Evolutionary conservation across 805 yeast species (phyloP).

Genomic region (Sungouiella thailandica): DNA sequence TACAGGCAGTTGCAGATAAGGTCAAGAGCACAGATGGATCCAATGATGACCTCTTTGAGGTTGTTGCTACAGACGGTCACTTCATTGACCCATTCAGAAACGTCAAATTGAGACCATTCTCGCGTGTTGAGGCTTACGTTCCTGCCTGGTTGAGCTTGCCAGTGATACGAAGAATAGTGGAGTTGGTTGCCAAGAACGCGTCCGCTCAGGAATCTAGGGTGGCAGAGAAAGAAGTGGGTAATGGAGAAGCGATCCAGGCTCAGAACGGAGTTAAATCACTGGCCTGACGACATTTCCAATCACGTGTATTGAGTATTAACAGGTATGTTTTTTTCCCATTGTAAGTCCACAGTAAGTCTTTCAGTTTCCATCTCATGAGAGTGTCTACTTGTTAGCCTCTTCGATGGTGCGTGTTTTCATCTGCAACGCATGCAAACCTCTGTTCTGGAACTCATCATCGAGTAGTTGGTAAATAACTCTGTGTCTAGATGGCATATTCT

Average conservation of each 20-base stretch:
- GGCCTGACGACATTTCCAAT: too few species aligned
- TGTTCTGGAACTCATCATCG: slow-evolving; percentile 62
- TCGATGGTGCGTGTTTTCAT: slow-evolving; percentile 72
- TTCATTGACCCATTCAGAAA: slow-evolving; percentile 80
- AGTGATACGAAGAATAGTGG: slow-evolving; percentile 80
- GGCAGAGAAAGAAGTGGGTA: neutral
- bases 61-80: slow-evolving; percentile 65
- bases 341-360: too few species aligned
- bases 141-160: slow-evolving; percentile 94
- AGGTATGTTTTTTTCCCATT: too few species aligned
- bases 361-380: too few species aligned
- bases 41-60: slow-evolving; percentile 61
- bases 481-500: slow-evolving; percentile 70
- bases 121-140: slow-evolving; percentile 82
- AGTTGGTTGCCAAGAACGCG: slow-evolving; percentile 80
- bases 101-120: slow-evolving; percentile 70
- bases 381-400: slow-evolving; percentile 38
- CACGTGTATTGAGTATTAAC: too few species aligned
- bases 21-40: slow-evolving; percentile 59
- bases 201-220: slow-evolving; percentile 51
- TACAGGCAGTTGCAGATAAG: slow-evolving; percentile 74
- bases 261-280: slow-evolving; percentile 1
- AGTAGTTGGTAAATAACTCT: slow-evolving; percentile 64
- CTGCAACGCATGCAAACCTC: slow-evolving; percentile 86
- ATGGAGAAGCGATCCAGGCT: neutral